Percentiles rank a stretch among this genome's conserved stretches.
phyloP scores from a whole-genome alignment of 306 rosid genomes.

The Quercus engelmannii region DNA sequence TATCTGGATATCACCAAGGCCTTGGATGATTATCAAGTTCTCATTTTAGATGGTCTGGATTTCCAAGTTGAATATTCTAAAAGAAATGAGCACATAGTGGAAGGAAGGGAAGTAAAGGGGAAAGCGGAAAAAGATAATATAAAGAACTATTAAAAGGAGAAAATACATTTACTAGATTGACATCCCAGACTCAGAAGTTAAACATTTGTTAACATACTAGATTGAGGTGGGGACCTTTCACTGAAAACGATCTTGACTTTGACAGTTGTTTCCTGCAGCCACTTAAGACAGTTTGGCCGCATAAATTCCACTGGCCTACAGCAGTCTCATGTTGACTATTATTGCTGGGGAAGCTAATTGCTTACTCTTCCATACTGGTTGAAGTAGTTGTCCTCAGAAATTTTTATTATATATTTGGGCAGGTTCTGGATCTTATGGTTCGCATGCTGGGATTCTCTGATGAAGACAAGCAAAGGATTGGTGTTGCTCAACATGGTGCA shows the following conservation, averaged over 20 bases:
- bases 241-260: neutral
- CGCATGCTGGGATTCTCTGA: slow-evolving; percentile 94
- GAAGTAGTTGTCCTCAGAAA: neutral
- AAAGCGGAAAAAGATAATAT: neutral
- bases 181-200: neutral
- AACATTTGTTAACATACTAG: neutral
- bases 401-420: slow-evolving; percentile 13
- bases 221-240: neutral
- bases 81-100: neutral
- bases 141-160: neutral
- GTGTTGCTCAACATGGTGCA: slow-evolving; percentile 75
- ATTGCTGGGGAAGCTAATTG: neutral
- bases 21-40: neutral
- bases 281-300: neutral
- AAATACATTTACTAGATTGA: neutral
- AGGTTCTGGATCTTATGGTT: slow-evolving; percentile 98
- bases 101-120: neutral
- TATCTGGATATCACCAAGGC: neutral
- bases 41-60: slow-evolving; percentile 1
- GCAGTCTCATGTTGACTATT: neutral
- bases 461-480: slow-evolving; percentile 92
- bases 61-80: neutral
- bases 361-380: neutral
- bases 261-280: neutral
- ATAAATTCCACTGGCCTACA: neutral